Percentiles rank a stretch among this genome's conserved stretches.
Conservation (phyloP, 176 grass and related monocot genomes). For the bread wheat (Triticum aestivum) region IWGSC_CS_RefSeq_v2.1 NC_057800.1:631628653-631629152, state of each 20-base stretch:
- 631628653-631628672: no score
- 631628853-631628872: background rate
- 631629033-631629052: conserved; percentile 21
- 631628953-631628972: background rate
- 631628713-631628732: background rate
- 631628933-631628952: background rate
- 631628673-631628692: no score
- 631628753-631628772: conserved; percentile 21
- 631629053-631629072: background rate
- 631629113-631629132: background rate
- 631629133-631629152: background rate
- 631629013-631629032: background rate
- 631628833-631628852: background rate
- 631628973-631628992: background rate
- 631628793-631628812: conserved; percentile 1
- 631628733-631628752: conserved; percentile 31
- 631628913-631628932: background rate
- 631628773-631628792: conserved; percentile 14
- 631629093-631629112: conserved; percentile 1
- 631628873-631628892: background rate
- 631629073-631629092: conserved; percentile 43
- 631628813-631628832: background rate
- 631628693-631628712: no score
- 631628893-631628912: background rate
- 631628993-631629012: background rate